Percentiles rank a stretch among this genome's conserved stretches.
phyloP scores from a whole-genome alignment of 768 basidiomycete species.

The Russula virescens region DNA sequence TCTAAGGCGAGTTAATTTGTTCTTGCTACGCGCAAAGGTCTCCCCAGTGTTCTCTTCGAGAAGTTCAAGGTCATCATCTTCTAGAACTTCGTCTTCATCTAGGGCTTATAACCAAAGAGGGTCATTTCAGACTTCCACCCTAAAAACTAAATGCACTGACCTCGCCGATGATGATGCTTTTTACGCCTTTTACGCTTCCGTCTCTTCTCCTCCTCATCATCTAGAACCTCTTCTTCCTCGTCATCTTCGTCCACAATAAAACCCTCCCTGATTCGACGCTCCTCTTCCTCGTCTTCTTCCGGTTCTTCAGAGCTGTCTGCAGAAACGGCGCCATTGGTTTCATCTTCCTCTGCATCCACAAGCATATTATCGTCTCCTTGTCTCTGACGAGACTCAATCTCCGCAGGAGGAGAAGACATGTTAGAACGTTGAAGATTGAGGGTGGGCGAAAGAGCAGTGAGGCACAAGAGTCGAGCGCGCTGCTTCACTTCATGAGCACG shows the following conservation, averaged over 20 bases:
- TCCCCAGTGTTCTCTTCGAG: conserved; percentile 81
- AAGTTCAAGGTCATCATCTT: conserved; percentile 84
- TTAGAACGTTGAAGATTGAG: conserved; percentile 24
- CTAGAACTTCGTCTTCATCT: conserved; percentile 59
- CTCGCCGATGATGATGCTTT: conserved; percentile 56
- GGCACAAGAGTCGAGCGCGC: background rate
- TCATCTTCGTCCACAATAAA: conserved; percentile 92
- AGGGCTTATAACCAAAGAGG: conserved; percentile 29
- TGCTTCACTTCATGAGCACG: background rate
- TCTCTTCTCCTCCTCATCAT: conserved; percentile 48
- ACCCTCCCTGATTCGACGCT: conserved; percentile 68
- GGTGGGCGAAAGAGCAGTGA: conserved; percentile 1
- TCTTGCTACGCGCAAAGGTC: conserved; percentile 50
- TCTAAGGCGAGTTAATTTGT: conserved; percentile 67
- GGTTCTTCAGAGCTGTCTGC: conserved; percentile 88
- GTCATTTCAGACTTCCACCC: conserved; percentile 11
- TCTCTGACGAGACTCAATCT: conserved; percentile 31
- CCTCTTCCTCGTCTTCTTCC: conserved; percentile 90
- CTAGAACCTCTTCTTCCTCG: conserved; percentile 72
- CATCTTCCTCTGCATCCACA: conserved; percentile 39
- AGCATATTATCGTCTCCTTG: conserved; percentile 57
- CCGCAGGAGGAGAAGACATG: conserved; percentile 52
- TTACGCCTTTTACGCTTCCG: conserved; percentile 62
- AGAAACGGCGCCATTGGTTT: conserved; percentile 50
- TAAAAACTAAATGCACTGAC: conserved; percentile 34